phyloP scores from a whole-genome alignment of 345 rosid species.

The Combretum micranthum region DNA sequence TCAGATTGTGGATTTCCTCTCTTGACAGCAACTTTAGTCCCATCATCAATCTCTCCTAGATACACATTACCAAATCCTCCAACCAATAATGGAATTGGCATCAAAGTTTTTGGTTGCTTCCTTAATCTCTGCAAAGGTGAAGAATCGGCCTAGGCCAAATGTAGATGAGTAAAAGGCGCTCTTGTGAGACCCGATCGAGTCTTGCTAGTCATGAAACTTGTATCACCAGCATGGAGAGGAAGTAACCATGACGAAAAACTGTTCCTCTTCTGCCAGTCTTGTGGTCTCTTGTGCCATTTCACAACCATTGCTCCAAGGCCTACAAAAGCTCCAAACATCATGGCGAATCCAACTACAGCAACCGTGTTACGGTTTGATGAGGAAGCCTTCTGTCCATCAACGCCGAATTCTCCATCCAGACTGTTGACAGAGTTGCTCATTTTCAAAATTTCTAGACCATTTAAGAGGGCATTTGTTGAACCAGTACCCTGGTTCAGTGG shows the following conservation, averaged over 20 bases:
- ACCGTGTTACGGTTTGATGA: background rate
- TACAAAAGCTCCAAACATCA: conserved; percentile 19
- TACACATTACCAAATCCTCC: conserved; percentile 49
- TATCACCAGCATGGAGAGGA: conserved; percentile 12
- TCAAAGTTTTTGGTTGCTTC: conserved; percentile 17
- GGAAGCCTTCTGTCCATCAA: conserved; percentile 1
- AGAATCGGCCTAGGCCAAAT: conserved; percentile 15
- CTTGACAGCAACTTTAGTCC: conserved; percentile 36
- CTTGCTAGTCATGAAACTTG: conserved; percentile 15
- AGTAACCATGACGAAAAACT: conserved; percentile 23
- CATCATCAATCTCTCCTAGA: conserved; percentile 29
- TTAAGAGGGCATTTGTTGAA: conserved; percentile 13
- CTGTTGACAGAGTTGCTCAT: conserved; percentile 18
- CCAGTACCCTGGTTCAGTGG: conserved; percentile 8
- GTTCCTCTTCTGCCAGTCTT: conserved; percentile 18
- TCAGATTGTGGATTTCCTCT: conserved; percentile 48
- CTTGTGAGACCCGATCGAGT: conserved; percentile 16
- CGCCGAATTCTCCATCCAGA: conserved; percentile 18
- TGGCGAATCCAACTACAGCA: conserved; percentile 19
- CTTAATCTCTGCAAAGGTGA: conserved; percentile 13
- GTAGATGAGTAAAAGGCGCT: conserved; percentile 12
- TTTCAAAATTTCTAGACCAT: conserved; percentile 15
- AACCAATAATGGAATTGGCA: conserved; percentile 19
- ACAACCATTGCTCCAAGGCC: conserved; percentile 18
- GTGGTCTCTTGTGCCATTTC: conserved; percentile 21